Base-by-base conservation (phyloP, 192 early-diverging fungal species). In the Chytriomyces confervae region DNA sequence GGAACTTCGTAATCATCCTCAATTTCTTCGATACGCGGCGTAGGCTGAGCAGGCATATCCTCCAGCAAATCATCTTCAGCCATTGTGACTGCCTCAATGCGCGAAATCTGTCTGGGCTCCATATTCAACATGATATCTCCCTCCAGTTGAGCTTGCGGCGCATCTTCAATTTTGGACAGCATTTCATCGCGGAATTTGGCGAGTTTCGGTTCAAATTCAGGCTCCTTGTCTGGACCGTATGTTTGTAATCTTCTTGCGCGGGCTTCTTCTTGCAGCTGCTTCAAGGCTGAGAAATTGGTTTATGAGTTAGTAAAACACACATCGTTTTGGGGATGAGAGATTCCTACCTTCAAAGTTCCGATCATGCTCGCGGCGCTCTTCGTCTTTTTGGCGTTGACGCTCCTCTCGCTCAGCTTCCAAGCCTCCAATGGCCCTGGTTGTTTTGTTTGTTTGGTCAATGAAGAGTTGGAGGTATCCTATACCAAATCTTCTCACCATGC, bases 301-400 rank as follows among this genome's bases (percentile, higher is more conserved):
- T 50, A 48, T 50, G 10, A 74, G 62, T 53, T 53, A 10, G 63
- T 20, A 50, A 45, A 45, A 24, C 1, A 0, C n/a, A n/a, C n/a
- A n/a, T n/a, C n/a, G n/a, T n/a, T 27, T 27, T 27, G 0, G 10
- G 61, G 57, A 29, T 46, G 27, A 46, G 43, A 20, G 62, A 78
- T 49, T 36, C n/a, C 27, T 62, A 86, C 85, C 87, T 80, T 89
- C 84, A 81, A 90, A 90, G 79, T 88, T 90, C 47, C 77, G 66
- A n/a, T 86, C 72, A 53, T 89, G 87, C 29, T 78, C 81, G 23
- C 62, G 75, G 9, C 72, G 50, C 64, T 90, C 86, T 64, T 82
- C 86, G 18, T 88, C 74, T 18, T 80, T 72, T 64, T 87, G 85
- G 18, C 88, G 65, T 47, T 81, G 60, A 8, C 89, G 61, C 51